These are phyloP conservation scores for Paramarasmius palmivorus DNA, from an alignment of 1,284 basidiomycete species.

Conservation along the genomic window DNA sequence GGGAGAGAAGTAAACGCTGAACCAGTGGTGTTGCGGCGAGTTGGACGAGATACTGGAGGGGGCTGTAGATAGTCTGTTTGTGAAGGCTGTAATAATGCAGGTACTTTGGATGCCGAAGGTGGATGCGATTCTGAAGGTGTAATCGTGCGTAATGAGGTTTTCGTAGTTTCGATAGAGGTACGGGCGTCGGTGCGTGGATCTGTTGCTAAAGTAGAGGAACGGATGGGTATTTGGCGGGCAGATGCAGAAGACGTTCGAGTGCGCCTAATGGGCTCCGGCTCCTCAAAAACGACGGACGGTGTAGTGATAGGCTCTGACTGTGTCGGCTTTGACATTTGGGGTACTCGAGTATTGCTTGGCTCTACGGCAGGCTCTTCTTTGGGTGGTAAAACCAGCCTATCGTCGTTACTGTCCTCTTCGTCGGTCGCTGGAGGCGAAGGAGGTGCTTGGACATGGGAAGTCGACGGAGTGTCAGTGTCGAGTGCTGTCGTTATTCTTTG, in stretches of 20 bases:
- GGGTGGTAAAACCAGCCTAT: constrained; percentile 16
- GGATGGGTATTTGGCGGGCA: constrained; percentile 21
- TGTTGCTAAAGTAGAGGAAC: constrained; percentile 1
- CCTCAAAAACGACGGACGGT: constrained; percentile 32
- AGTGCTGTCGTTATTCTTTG: constrained; percentile 34
- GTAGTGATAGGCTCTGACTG: constrained; percentile 17
- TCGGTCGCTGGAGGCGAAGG: constrained; percentile 68
- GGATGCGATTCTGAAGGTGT: constrained; percentile 13
- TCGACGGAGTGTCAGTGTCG: constrained; percentile 23
- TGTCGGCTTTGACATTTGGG: constrained; percentile 8
- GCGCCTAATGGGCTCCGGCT: constrained; percentile 32
- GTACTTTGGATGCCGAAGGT: constrained; percentile 18
- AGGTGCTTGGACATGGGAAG: constrained; percentile 55
- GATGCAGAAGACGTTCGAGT: constrained; percentile 28
- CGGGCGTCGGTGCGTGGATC: constrained; percentile 12
- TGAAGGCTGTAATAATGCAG: constrained; percentile 30
- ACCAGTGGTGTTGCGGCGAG: constrained; percentile 47
- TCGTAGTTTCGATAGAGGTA: constrained; percentile 28
- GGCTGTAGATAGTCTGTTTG: constrained; percentile 55
- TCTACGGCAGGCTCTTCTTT: constrained; percentile 3
- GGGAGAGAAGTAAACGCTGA: constrained; percentile 6
- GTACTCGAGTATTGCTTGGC: background rate
- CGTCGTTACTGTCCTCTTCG: constrained; percentile 36
- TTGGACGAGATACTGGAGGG: constrained; percentile 39
- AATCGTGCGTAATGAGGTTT: constrained; percentile 14